These are phyloP conservation scores for Echites panduratus DNA, from an alignment of 257 asterid genomes.

Conservation along the genomic window DNA sequence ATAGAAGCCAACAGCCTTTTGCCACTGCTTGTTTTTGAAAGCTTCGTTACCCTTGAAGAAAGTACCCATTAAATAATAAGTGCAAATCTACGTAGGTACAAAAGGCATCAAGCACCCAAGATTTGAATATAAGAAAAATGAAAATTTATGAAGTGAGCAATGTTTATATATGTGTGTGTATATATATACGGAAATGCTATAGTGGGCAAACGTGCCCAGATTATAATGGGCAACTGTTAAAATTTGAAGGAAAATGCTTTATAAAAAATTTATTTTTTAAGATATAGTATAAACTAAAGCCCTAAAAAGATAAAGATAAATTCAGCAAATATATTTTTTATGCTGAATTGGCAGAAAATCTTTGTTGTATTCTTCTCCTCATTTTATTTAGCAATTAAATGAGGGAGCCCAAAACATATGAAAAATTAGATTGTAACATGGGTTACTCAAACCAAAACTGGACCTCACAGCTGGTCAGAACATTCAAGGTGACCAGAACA, in stretches of 20 bases:
- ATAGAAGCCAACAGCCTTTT: constrained; percentile 76
- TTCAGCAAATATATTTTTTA: too few species aligned
- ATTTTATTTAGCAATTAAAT: neutral
- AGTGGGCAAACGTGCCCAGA: too few species aligned
- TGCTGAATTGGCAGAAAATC: neutral
- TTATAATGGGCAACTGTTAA: too few species aligned
- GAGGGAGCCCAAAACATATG: neutral
- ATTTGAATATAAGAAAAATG: neutral
- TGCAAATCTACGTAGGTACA: neutral
- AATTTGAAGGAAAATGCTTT: too few species aligned
- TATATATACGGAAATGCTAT: too few species aligned
- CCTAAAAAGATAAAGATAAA: too few species aligned
- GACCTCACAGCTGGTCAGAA: neutral
- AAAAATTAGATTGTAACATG: neutral
- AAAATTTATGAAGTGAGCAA: neutral
- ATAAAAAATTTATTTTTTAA: too few species aligned
- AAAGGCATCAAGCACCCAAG: neutral
- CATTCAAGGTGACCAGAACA: neutral
- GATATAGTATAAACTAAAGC: too few species aligned
- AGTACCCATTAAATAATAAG: neutral
- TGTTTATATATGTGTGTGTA: too few species aligned
- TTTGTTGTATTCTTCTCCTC: neutral
- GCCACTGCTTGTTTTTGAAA: constrained; percentile 86
- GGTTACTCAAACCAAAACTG: neutral
- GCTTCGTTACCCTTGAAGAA: constrained; percentile 83